phyloP scores from a whole-genome alignment of 2,329 filamentous ascomycete species.

The Fusarium sterilihyphosum region DNA sequence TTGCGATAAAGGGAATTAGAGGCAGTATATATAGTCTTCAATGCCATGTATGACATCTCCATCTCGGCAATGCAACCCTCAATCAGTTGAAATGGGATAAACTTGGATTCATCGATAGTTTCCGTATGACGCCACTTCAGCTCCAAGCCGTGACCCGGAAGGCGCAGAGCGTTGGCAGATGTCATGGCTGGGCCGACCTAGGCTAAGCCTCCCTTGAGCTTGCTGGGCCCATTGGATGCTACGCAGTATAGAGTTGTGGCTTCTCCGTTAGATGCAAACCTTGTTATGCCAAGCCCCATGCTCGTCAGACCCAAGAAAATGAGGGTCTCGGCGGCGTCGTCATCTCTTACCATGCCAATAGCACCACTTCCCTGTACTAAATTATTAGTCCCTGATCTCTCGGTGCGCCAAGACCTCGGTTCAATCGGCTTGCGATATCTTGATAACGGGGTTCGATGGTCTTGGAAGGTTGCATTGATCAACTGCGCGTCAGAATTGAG shows the following conservation, averaged over 20 bases:
- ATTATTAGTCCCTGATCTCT: neutral
- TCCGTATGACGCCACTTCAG: slow-evolving; percentile 13
- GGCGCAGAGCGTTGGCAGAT: slow-evolving; percentile 18
- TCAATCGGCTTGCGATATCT: neutral
- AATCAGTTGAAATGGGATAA: neutral
- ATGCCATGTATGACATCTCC: neutral
- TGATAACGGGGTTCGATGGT: neutral
- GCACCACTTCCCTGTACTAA: neutral
- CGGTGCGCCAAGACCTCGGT: neutral
- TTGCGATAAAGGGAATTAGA: neutral
- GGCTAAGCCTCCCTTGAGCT: neutral
- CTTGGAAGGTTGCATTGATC: neutral
- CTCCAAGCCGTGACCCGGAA: neutral
- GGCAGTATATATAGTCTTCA: neutral
- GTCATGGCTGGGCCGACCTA: neutral
- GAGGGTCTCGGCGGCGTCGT: slow-evolving; percentile 5
- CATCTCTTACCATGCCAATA: neutral
- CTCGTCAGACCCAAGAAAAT: slow-evolving; percentile 15
- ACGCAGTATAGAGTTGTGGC: neutral
- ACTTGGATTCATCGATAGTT: slow-evolving; percentile 2
- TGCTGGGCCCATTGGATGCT: neutral
- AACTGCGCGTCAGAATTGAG: neutral
- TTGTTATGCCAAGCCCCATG: slow-evolving; percentile 14
- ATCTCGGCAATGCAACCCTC: neutral
- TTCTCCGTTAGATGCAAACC: slow-evolving; percentile 1